These are phyloP conservation scores for Cryomyces minteri DNA, from an alignment of 495 filamentous ascomycete genomes.

Conservation along the genomic window DNA sequence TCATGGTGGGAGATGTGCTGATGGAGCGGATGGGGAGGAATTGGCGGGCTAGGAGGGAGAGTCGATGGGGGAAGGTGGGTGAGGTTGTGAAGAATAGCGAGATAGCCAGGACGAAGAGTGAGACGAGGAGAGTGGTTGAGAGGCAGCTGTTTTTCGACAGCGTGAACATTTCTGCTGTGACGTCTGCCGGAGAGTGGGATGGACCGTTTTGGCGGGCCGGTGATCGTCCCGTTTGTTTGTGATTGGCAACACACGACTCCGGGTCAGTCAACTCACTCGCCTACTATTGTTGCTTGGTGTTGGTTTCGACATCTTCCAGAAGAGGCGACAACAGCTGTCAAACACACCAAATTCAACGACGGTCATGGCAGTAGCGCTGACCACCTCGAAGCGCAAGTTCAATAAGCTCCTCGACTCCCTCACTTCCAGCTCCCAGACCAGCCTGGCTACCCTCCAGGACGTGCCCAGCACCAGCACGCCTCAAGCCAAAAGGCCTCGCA, in stretches of 20 bases:
- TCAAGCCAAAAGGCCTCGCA: conserved; percentile 10
- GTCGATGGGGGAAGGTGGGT: conserved; percentile 24
- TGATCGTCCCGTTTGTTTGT: too few relatives aligned
- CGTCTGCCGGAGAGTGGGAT: too few relatives aligned
- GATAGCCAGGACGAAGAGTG: conserved; percentile 31
- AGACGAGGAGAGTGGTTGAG: conserved; percentile 7
- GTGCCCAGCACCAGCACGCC: conserved; percentile 5
- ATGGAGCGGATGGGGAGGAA: conserved; percentile 3
- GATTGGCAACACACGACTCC: too few relatives aligned
- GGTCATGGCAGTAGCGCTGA: conserved; percentile 14
- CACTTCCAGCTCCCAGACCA: conserved; percentile 8
- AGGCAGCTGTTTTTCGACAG: too few relatives aligned
- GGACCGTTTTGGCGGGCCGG: too few relatives aligned
- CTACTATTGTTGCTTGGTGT: background rate
- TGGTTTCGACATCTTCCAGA: background rate
- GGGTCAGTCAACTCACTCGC: too few relatives aligned
- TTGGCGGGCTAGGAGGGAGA: conserved; percentile 12
- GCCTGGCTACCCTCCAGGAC: conserved; percentile 1
- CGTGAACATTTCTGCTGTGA: too few relatives aligned
- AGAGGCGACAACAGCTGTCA: background rate
- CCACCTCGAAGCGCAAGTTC: conserved; percentile 23
- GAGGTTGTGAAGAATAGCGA: conserved; percentile 23
- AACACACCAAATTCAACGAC: too few relatives aligned
- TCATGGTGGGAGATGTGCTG: conserved; percentile 21
- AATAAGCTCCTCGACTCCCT: conserved; percentile 21